These are phyloP conservation scores for Globisporangium parvum DNA, from an alignment of 352 stramenopile species.

Conservation along the genomic window DNA sequence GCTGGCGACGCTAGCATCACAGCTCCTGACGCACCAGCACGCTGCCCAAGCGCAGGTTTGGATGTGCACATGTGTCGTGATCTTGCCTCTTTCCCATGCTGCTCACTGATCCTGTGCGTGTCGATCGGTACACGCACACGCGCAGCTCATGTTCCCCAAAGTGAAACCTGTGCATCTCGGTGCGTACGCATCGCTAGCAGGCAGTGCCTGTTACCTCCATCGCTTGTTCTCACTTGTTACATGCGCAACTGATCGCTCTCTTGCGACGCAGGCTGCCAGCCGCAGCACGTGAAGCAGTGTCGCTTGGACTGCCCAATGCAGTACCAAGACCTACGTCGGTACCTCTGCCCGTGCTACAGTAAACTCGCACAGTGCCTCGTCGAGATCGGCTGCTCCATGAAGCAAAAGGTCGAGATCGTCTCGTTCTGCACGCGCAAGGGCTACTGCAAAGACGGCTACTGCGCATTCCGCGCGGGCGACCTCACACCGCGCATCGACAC, in stretches of 20 bases:
- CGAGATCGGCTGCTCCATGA: conserved; percentile 52
- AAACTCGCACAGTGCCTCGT: conserved; percentile 64
- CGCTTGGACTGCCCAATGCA: conserved; percentile 40
- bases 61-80: neutral
- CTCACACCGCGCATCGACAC: conserved; percentile 46
- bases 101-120: neutral
- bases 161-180: conserved; percentile 11
- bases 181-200: neutral
- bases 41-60: neutral
- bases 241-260: neutral
- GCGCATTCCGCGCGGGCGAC: conserved; percentile 51
- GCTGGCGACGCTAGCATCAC: too few species aligned
- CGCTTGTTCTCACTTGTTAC: neutral
- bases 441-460: conserved; percentile 82
- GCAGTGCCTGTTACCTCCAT: neutral
- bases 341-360: conserved; percentile 71
- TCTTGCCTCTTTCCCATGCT: neutral
- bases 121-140: too few species aligned
- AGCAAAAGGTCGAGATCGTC: conserved; percentile 57
- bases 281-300: conserved; percentile 41
- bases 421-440: conserved; percentile 63
- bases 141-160: conserved; percentile 8
- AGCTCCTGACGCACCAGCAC: too few species aligned
- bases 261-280: conserved; percentile 22
- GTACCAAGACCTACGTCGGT: conserved; percentile 51